A percentile compares a stretch with the other conserved stretches of the same genome.
phyloP scores from a whole-genome alignment of 176 grass and related monocot species.

The Zizania latifolia region DNA sequence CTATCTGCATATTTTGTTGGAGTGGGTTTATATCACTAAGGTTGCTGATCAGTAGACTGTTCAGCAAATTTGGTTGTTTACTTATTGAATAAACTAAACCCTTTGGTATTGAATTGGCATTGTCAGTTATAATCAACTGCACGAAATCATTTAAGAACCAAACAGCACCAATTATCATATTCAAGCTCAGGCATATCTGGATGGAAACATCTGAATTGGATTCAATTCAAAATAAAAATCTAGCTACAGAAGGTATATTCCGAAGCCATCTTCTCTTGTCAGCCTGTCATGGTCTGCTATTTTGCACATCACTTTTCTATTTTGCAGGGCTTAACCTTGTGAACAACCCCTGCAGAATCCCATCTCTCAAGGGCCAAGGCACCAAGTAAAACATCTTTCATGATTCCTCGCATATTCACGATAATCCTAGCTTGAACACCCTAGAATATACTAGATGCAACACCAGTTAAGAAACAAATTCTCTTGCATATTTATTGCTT shows the following conservation, averaged over 20 bases:
- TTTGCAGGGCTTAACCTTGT: neutral
- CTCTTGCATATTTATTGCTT: neutral
- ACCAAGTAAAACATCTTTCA: neutral
- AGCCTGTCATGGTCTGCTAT: neutral
- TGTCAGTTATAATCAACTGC: neutral
- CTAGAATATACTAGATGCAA: neutral
- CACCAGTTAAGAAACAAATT: slow-evolving; percentile 2
- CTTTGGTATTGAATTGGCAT: neutral
- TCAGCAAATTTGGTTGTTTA: neutral
- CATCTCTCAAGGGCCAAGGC: slow-evolving; percentile 4
- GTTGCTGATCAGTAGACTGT: neutral
- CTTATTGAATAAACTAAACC: neutral
- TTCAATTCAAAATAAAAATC: neutral
- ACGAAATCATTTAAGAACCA: neutral
- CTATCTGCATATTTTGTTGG: neutral
- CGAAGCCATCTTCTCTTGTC: neutral
- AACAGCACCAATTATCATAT: neutral
- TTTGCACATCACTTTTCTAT: neutral
- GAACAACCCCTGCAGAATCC: neutral
- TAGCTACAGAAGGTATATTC: neutral
- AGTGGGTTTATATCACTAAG: neutral
- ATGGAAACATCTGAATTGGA: neutral
- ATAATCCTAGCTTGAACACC: neutral
- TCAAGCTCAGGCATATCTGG: neutral
- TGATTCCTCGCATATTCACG: neutral